Evolutionary conservation across 208 protist species (phyloP).

Genomic region (Wallacemonas collosoma): DNA sequence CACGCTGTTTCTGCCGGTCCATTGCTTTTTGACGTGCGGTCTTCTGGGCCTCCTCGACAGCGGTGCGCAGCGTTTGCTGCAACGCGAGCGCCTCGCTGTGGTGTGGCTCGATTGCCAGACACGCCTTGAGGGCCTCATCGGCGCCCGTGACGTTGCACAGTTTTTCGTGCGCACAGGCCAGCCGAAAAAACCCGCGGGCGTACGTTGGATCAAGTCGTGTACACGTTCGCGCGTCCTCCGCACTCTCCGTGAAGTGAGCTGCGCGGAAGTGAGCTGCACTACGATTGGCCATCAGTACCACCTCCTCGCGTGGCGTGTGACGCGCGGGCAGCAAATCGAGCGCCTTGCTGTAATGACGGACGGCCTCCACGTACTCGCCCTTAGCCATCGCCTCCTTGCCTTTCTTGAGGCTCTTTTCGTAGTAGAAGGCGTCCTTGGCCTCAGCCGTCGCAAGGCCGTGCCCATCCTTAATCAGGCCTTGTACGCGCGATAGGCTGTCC

Average conservation of each 20-base stretch:
- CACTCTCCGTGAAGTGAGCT: constrained; percentile 48
- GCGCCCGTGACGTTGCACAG: constrained; percentile 49
- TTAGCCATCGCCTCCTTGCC: constrained; percentile 72
- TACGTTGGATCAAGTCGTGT: constrained; percentile 59
- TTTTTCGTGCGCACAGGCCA: constrained; percentile 58
- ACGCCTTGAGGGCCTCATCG: constrained; percentile 47
- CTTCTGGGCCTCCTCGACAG: constrained; percentile 40
- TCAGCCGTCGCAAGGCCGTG: constrained; percentile 44
- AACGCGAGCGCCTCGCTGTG: constrained; percentile 55
- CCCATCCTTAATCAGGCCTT: constrained; percentile 41
- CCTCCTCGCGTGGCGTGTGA: constrained; percentile 37
- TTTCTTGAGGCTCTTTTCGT: constrained; percentile 66
- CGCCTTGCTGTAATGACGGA: constrained; percentile 79
- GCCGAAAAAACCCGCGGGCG: constrained; percentile 71
- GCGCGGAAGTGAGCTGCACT: constrained; percentile 70
- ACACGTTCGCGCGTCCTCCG: constrained; percentile 54
- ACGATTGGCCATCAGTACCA: constrained; percentile 69
- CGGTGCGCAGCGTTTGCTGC: constrained; percentile 42
- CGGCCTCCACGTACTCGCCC: constrained; percentile 64
- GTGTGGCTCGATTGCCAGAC: constrained; percentile 52
- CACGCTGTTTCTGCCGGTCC: constrained; percentile 36
- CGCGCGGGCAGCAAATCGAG: constrained; percentile 51
- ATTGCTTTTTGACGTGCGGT: constrained; percentile 51
- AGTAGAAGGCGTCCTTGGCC: constrained; percentile 70
- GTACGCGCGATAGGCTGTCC: constrained; percentile 36